Percentiles rank a stretch among this genome's conserved stretches.
Evolutionary conservation across 2,329 filamentous ascomycete genomes (phyloP).

Genomic region (Colletotrichum destructivum): DNA sequence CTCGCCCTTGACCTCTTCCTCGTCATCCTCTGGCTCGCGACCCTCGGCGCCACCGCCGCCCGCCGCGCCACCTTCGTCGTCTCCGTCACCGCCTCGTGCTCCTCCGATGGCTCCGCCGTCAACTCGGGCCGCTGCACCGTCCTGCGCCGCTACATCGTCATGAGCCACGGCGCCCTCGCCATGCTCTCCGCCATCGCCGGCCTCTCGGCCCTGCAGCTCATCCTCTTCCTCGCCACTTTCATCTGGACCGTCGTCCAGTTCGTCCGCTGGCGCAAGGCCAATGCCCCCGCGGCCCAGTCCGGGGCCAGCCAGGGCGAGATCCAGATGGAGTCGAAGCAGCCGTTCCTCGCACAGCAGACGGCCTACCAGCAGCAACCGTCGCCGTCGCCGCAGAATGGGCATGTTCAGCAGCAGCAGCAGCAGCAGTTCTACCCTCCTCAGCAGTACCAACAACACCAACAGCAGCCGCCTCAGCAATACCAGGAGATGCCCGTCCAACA

Average conservation of each 20-base stretch:
- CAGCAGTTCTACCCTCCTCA: constrained; percentile 13
- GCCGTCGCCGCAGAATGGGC: constrained; percentile 39
- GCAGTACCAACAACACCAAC: constrained; percentile 27
- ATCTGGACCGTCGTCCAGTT: constrained; percentile 55
- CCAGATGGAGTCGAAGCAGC: constrained; percentile 50
- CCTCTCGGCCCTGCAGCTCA: constrained; percentile 59
- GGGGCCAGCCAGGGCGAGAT: constrained; percentile 48
- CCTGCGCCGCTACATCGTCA: constrained; percentile 51
- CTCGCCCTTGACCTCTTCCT: constrained; percentile 61
- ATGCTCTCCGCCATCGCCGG: constrained; percentile 59
- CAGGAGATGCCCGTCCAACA: constrained; percentile 20
- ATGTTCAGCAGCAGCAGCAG: constrained; percentile 23
- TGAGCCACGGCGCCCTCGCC: constrained; percentile 53
- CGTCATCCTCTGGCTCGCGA: constrained; percentile 63
- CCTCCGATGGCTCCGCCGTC: constrained; percentile 56
- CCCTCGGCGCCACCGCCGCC: constrained; percentile 58
- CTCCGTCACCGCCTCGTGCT: constrained; percentile 50
- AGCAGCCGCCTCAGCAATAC: constrained; percentile 26
- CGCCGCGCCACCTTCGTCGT: constrained; percentile 55
- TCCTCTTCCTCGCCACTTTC: constrained; percentile 57
- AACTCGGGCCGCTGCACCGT: constrained; percentile 56
- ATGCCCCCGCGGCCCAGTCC: constrained; percentile 28
- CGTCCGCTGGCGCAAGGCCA: constrained; percentile 53
- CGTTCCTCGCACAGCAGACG: constrained; percentile 37
- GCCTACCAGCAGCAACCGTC: constrained; percentile 43